Evolutionary conservation across 2,329 filamentous ascomycete genomes (phyloP).

Genomic region (Alternaria gansuensis): DNA sequence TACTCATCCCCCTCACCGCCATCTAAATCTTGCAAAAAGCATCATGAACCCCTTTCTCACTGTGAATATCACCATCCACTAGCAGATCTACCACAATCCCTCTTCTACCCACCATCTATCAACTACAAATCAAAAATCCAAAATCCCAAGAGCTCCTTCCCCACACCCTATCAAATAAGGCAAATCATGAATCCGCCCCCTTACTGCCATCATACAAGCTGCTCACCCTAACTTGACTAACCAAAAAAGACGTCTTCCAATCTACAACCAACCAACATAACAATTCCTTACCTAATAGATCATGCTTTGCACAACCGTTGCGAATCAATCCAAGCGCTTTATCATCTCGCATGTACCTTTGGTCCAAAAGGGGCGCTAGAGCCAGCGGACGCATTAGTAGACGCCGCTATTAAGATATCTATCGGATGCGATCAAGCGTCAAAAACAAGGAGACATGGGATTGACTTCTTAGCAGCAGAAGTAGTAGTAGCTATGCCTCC

Average conservation of each 20-base stretch:
- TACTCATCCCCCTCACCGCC: conserved; percentile 9
- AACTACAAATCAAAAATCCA: background rate
- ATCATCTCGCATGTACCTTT: conserved; percentile 1
- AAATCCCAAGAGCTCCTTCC: background rate
- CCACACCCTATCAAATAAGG: background rate
- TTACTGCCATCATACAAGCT: conserved; percentile 14
- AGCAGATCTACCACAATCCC: conserved; percentile 15
- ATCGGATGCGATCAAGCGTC: conserved; percentile 9
- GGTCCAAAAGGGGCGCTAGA: background rate
- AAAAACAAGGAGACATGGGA: no score
- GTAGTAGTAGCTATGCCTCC: no score
- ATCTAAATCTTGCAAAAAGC: conserved; percentile 11
- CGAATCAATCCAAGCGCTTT: background rate
- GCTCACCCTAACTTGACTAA: conserved; percentile 12
- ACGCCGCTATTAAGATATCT: conserved; percentile 18
- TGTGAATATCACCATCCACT: conserved; percentile 12
- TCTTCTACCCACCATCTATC: conserved; percentile 8
- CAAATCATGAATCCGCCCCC: background rate
- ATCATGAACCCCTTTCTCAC: conserved; percentile 2
- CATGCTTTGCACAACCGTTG: background rate
- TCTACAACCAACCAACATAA: background rate
- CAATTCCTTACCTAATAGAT: background rate
- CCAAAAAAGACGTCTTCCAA: conserved; percentile 6
- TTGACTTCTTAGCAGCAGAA: no score
- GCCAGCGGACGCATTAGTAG: background rate